Evolutionary conservation across 225 moss, liverwort and hornwort species (phyloP), one percentile per base, ranked within the genome.

Genomic region (Polytrichum commune): DNA sequence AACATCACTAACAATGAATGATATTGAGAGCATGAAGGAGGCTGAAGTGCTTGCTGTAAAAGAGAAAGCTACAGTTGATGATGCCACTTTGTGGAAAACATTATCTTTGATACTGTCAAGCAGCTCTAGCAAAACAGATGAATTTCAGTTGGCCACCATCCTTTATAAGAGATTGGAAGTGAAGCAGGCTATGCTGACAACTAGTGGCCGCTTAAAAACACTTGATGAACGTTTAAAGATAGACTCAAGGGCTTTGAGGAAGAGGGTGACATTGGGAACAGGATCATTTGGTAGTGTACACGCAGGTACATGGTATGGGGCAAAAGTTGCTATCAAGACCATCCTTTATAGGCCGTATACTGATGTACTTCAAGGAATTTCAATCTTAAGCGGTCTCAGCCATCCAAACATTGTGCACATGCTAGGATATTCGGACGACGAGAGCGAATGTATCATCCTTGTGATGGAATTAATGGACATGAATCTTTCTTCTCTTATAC

Each of bases 401-500:
- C 71, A 77, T 60, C 77, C 6, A 29, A 65, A 77, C 0, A 67
- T 74, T 56, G 35, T 66, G 0, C 66, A n/a, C 33, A 33, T 74
- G 74, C 74, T 74, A 60, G 57, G 74, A 66, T 67, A 67, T 22
- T 57, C 28, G 27, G 5, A 46, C 24, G 29, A 13, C 19, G 35
- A 7, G 27, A 0, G 0, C 27, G 53, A 46, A n/a, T 46, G 10
- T 22, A 38, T 29, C 67, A n/a, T 74, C n/a, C n/a, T n/a, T 7
- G 1, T 74, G 1, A 57, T 3, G 23, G 67, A 74, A 55, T 27
- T 74, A 60, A 67, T 74, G 74, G 60, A 67, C 2, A 18, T 13
- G 5, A 27, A 66, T 46, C 74, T 74, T 18, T 13, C 6, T 20
- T 6, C 0, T 7, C 53, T 75, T 23, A 68, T 75, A 8, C 3